Evolutionary conservation across 495 filamentous ascomycete species (phyloP), one percentile per base, ranked within the genome.

Genomic region (Hypoxylon trugodes): DNA sequence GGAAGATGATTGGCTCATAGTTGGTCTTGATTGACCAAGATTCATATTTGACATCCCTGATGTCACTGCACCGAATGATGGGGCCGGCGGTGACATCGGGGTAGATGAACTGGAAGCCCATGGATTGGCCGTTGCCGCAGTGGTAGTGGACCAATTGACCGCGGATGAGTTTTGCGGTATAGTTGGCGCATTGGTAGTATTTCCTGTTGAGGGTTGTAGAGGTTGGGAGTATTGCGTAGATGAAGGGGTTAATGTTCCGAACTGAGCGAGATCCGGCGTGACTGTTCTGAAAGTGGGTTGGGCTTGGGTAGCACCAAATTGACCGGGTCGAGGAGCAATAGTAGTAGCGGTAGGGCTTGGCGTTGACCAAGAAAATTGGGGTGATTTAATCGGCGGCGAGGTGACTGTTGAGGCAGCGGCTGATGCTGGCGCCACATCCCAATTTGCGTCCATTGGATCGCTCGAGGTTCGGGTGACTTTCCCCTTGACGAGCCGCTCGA

Each of bases 401-500:
- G 46, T 65, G 13, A 64, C 33, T 16, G 52, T 38, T 1, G 74
- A 45, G 12, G 72, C 69, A n/a, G 70, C 36, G 4, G 66, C 58
- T n/a, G 68, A 37, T 2, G 75, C 56, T 13, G 67, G 61, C 6
- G 67, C 46, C 5, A 68, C 46, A 38, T 81, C 79, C 82, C 80
- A 84, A 8, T 76, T 73, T 12, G 67, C 49, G 62, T 82, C 77
- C 59, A 79, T 59, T 4, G 80, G 53, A 52, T 75, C 76, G 13
- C 52, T 57, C 1, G 68, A 50, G 2, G 57, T 36, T 0, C 40
- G 45, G 8, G 59, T 48, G 40, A 64, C 22, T 32, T 75, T 82
- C 10, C 94, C 94, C 68, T 92, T 89, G 10, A 98, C 93, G 15
- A 98, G 83, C 1, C 84, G 82, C 71, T 96, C 93, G 67, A 97